Base-by-base conservation (phyloP, 2,329 filamentous ascomycete genomes). In the Geosmithia flava region DNA sequence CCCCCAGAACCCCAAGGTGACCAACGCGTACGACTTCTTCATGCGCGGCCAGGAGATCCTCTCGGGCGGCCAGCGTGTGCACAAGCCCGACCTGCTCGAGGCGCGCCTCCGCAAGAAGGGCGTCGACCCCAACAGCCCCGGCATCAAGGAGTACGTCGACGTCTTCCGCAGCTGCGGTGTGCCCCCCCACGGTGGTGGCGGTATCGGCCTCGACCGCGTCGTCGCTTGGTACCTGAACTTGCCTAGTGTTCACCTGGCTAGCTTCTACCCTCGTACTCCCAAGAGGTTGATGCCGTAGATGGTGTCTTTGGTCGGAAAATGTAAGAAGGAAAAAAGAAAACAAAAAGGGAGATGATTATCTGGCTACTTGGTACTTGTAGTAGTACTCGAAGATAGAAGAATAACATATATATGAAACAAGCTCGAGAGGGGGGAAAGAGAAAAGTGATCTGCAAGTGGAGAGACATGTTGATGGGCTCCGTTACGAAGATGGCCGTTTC, bases 1-100 rank as follows among this genome's bases (percentile, higher is more conserved):
- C 59, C 78, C 79, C 2, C 48, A 50, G 16, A 44, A 44, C 39
- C 37, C 47, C 41, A 27, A 33, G n/a, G 48, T 87, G 53, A 87
- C 77, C 11, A 82, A 82, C 54, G 76, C 78, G 13, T 81, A 75
- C 56, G 89, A 95, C 66, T 88, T 95, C 59, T 95, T 96, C 72
- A 81, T 95, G 62, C 81, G 91, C 50, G 88, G 88, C 3, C 90
- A 97, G 65, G 91, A 96, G 67, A 91, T 96, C 51, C 76, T 96
- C 17, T 90, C 85, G 16, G 90, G 91, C 57, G 90, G 89, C 7
- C 90, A 96, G 68, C 87, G 90, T 76, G 87, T 96, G 56, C 85
- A 96, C 66, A 76, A 88, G 53, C 80, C 90, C 0, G 71, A 72
- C 42, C 77, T 85, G 68, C 76, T 97, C 15, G 82, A 88, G 61